Base-by-base conservation (phyloP, 768 basidiomycete genomes). In the Trametopsis cervina region DNA sequence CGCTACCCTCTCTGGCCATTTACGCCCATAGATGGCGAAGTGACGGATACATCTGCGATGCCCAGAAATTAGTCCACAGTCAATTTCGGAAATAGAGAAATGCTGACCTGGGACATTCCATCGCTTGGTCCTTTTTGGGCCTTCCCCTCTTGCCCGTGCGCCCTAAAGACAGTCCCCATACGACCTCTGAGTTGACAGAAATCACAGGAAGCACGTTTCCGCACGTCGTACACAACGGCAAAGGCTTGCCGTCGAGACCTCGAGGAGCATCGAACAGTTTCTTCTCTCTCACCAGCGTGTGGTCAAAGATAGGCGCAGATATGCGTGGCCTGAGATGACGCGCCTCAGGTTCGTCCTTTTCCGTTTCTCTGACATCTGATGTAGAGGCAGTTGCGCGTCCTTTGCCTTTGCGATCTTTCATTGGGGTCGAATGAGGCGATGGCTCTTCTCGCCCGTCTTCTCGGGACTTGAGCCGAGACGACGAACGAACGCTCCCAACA, bases 221-320 rank as follows among this genome's bases (percentile, higher is more conserved):
- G 63, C 86, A 89, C 21, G 83, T 89, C 59, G 72, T 66, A 53
- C 86, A 89, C n/a, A 67, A 77, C 41, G 87, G 86, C 24, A 87
- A 64, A 15, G 72, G 75, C 59, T 78, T 80, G 22, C 85, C 85
- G 58, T 85, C 82, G 42, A 75, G 67, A 24, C 81, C 85, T 52
- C 73, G 64, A 3, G 74, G 80, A 15, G 71, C 63, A 35, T 73
- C 69, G 4, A 54, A 51, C 12, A 52, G 55, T 49, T 54, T 54
- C 54, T 59, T 60, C 29, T 7, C 29, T 44, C 46, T 47, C 12
- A 42, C 50, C 10, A 52, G 43, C 17, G 33, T 54, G 40, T 43
- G 37, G 24, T 33, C 46, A 36, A 46, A 52, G 15, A 52, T 44
- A 10, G 49, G 36, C 25, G 42, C 38, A 38, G 53, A 47, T 17